Evolutionary conservation across 192 early-diverging fungal genomes (phyloP).

Genomic region (Backusella tuberculispora): DNA sequence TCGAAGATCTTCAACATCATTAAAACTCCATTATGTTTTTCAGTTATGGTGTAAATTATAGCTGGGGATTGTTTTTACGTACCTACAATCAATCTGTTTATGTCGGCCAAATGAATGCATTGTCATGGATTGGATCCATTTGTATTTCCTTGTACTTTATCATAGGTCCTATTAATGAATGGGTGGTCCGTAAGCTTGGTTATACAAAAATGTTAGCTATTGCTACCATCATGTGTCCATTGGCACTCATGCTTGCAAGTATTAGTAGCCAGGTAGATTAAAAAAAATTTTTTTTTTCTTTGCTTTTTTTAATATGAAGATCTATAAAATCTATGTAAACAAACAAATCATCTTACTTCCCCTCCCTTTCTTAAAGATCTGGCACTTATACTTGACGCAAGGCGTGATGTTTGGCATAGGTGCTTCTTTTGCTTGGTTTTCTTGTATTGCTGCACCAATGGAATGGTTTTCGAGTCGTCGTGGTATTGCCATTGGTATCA

Average conservation of each 20-base stretch:
- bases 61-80: slow-evolving; percentile 54
- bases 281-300: too few species aligned
- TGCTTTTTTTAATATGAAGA: not conserved
- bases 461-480: slow-evolving; percentile 64
- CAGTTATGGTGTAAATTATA: slow-evolving; percentile 53
- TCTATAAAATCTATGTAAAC: slow-evolving; percentile 54
- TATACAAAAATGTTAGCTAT: slow-evolving; percentile 51
- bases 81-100: slow-evolving; percentile 46
- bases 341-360: not conserved
- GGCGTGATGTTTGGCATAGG: slow-evolving; percentile 61
- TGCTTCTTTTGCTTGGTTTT: slow-evolving; percentile 32
- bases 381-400: slow-evolving; percentile 65
- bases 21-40: slow-evolving; percentile 7
- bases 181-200: slow-evolving; percentile 49
- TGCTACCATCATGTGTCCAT: slow-evolving; percentile 49
- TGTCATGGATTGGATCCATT: slow-evolving; percentile 55
- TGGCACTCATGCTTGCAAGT: slow-evolving; percentile 51
- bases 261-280: slow-evolving; percentile 32
- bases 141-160: slow-evolving; percentile 49
- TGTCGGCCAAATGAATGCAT: slow-evolving; percentile 42
- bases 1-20: not conserved
- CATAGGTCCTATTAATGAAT: slow-evolving; percentile 41
- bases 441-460: slow-evolving; percentile 44
- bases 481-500: slow-evolving; percentile 58
- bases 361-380: slow-evolving; percentile 47